Conservation (phyloP, 1,284 basidiomycete genomes). For the Phaffia rhodozyma region DNA sequence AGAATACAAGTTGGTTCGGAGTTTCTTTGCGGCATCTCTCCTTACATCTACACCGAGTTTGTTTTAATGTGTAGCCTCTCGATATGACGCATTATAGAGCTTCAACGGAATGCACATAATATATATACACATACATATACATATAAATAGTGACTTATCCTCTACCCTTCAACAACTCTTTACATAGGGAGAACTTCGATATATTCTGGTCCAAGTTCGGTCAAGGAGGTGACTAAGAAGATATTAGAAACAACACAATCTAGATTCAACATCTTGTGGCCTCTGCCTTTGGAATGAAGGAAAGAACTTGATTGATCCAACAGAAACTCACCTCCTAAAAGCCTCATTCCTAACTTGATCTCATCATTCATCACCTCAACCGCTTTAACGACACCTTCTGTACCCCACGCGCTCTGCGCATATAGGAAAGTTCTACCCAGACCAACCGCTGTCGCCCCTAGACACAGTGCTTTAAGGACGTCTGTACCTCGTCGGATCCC, state of each 20-base stretch:
- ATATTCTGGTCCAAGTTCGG: conserved; percentile 3
- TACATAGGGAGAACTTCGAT: conserved; percentile 7
- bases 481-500: conserved; percentile 78
- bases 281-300: too few relatives aligned
- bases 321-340: background rate
- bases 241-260: too few relatives aligned
- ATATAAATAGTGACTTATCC: background rate
- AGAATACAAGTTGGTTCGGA: too few relatives aligned
- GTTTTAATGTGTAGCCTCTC: too few relatives aligned
- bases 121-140: too few relatives aligned
- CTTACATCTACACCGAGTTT: too few relatives aligned
- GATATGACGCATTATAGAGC: too few relatives aligned
- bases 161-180: background rate
- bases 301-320: too few relatives aligned
- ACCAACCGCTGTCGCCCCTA: conserved; percentile 82
- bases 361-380: conserved; percentile 29
- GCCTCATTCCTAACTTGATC: conserved; percentile 11
- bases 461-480: conserved; percentile 77
- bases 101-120: too few relatives aligned
- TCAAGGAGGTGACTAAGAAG: background rate
- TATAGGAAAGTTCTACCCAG: conserved; percentile 83
- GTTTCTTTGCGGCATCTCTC: too few relatives aligned
- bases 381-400: conserved; percentile 63
- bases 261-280: too few relatives aligned
- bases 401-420: conserved; percentile 79